These are phyloP conservation scores for Schizophyllum commune DNA, from an alignment of 1,284 basidiomycete species.

Conservation along the genomic window DNA sequence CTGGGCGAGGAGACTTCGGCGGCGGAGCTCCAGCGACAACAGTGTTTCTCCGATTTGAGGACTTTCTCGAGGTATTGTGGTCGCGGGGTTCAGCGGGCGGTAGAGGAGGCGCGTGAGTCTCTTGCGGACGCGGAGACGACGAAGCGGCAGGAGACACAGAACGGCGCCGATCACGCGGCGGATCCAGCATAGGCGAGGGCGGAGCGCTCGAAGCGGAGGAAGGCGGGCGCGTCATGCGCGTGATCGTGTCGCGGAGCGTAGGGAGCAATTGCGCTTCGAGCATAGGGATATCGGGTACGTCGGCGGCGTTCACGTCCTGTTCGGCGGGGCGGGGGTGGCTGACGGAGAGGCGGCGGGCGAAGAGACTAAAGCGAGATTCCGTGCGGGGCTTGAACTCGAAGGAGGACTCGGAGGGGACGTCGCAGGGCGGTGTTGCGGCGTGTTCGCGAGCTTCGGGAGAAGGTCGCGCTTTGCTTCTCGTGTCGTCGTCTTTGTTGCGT, in stretches of 20 bases:
- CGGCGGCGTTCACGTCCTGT: constrained; percentile 27
- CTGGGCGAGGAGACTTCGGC: background rate
- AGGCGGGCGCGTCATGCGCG: constrained; percentile 56
- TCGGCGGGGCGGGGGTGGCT: constrained; percentile 12
- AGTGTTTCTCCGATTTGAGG: background rate
- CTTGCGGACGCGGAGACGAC: constrained; percentile 8
- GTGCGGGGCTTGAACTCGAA: constrained; percentile 18
- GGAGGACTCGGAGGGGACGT: constrained; percentile 26
- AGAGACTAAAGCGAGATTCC: constrained; percentile 7
- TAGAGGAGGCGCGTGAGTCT: constrained; percentile 8
- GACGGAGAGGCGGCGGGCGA: constrained; percentile 1
- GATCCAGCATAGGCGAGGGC: background rate
- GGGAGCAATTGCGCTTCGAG: constrained; percentile 59
- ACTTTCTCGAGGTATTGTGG: background rate
- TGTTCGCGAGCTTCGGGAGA: constrained; percentile 10
- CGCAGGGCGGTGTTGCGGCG: constrained; percentile 17
- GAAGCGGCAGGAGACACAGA: constrained; percentile 4
- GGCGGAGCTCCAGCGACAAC: background rate
- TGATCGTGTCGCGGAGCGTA: constrained; percentile 59
- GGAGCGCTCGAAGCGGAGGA: constrained; percentile 11
- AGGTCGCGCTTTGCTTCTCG: background rate
- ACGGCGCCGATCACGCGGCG: background rate
- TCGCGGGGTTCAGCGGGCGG: background rate
- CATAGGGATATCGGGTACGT: constrained; percentile 43
- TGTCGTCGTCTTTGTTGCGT: constrained; percentile 1